These are phyloP conservation scores for Dryas integrifolia DNA, from an alignment of 331 rosid species.

Conservation along the genomic window DNA sequence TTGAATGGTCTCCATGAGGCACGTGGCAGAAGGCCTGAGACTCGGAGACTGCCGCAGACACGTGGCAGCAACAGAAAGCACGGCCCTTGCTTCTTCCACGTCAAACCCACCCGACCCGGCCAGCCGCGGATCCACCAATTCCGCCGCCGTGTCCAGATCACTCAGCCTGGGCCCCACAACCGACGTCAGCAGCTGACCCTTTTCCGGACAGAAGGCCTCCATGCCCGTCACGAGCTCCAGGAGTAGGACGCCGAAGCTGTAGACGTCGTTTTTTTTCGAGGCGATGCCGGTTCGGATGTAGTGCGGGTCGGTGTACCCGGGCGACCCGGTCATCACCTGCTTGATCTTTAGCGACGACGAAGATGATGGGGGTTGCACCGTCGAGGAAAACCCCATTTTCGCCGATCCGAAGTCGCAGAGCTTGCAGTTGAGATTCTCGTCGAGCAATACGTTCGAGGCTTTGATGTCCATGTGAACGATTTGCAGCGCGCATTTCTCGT, in stretches of 20 bases:
- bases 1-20: constrained; percentile 20
- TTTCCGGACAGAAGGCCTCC: constrained; percentile 39
- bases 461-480: constrained; percentile 52
- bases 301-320: constrained; percentile 54
- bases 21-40: constrained; percentile 37
- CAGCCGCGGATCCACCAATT: constrained; percentile 35
- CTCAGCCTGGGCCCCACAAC: not conserved
- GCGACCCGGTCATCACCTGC: constrained; percentile 51
- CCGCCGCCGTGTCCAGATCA: not conserved
- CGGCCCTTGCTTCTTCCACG: constrained; percentile 29
- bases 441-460: constrained; percentile 43
- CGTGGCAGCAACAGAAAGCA: constrained; percentile 31
- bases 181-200: constrained; percentile 27
- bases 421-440: constrained; percentile 33
- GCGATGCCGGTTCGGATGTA: constrained; percentile 50
- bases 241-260: constrained; percentile 44
- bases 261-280: constrained; percentile 52
- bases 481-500: constrained; percentile 37
- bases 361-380: constrained; percentile 18
- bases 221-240: constrained; percentile 43
- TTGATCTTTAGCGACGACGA: not conserved
- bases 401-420: constrained; percentile 57
- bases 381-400: constrained; percentile 48
- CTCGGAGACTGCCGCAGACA: constrained; percentile 42
- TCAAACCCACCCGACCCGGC: constrained; percentile 22